Conservation (phyloP, 2,329 filamentous ascomycete genomes). For the Claviceps lovelessii region DNA sequence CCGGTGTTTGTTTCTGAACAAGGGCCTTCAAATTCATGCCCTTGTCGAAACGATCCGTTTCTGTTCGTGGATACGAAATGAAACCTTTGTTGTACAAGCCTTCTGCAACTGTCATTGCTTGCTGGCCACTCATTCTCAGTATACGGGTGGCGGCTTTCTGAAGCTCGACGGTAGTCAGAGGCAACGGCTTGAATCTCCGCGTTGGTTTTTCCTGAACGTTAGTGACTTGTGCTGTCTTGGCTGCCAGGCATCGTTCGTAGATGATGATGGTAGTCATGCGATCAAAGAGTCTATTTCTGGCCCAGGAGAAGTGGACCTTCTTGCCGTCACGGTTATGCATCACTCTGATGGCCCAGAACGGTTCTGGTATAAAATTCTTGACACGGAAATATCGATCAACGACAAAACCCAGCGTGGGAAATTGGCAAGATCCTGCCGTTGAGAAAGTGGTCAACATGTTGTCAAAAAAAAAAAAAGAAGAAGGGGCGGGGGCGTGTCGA, state of each 20-base stretch:
- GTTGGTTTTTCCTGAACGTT: constrained; percentile 86
- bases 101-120: constrained; percentile 81
- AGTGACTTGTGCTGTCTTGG: constrained; percentile 63
- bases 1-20: constrained; percentile 70
- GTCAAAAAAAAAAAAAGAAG: neutral
- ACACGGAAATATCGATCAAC: constrained; percentile 93
- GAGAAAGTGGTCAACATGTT: neutral
- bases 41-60: constrained; percentile 88
- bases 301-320: constrained; percentile 74
- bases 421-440: constrained; percentile 71
- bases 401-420: constrained; percentile 90
- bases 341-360: constrained; percentile 86
- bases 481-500: neutral
- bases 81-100: constrained; percentile 83
- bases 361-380: constrained; percentile 81
- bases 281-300: constrained; percentile 72
- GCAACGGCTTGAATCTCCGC: constrained; percentile 84
- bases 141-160: constrained; percentile 90
- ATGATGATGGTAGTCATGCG: constrained; percentile 65
- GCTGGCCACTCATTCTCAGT: constrained; percentile 77
- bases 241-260: constrained; percentile 69
- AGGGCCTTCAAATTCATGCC: constrained; percentile 72
- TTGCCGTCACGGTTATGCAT: constrained; percentile 63
- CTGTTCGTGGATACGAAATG: constrained; percentile 94
- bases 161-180: constrained; percentile 86